Conservation (phyloP, 768 basidiomycete genomes). For the Chalciporus chontae region DNA sequence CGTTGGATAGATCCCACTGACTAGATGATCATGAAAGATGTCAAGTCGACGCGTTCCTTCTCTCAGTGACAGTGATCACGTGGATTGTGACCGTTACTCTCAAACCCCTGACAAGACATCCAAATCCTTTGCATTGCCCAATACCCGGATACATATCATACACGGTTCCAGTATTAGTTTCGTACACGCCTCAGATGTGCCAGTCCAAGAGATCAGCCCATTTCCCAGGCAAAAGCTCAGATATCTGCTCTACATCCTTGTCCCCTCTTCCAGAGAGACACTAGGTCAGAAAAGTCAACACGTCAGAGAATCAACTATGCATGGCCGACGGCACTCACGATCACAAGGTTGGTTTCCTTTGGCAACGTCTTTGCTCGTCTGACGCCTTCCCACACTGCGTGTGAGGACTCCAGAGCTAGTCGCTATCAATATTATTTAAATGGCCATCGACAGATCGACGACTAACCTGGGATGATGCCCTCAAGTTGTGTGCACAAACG, state of each 20-base stretch:
- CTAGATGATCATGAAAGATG: neutral
- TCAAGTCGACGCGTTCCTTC: neutral
- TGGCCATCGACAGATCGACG: neutral
- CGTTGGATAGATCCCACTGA: neutral
- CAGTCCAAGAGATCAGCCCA: slow-evolving; percentile 95
- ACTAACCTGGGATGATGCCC: slow-evolving; percentile 91
- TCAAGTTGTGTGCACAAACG: slow-evolving; percentile 87
- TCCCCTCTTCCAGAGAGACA: slow-evolving; percentile 95
- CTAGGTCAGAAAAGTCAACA: slow-evolving; percentile 35
- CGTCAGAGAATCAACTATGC: neutral
- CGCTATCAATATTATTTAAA: neutral
- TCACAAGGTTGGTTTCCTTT: slow-evolving; percentile 83
- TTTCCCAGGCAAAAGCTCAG: slow-evolving; percentile 81
- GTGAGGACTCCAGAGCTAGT: slow-evolving; percentile 90
- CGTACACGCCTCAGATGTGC: slow-evolving; percentile 52
- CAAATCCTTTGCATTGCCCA: no score
- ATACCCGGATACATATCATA: no score
- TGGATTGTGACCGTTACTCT: neutral
- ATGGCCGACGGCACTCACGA: slow-evolving; percentile 54
- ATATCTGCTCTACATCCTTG: slow-evolving; percentile 97
- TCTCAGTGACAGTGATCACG: neutral
- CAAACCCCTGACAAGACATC: no score
- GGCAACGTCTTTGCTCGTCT: slow-evolving; percentile 79
- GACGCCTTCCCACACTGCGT: slow-evolving; percentile 95
- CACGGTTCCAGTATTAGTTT: no score